phyloP scores from a whole-genome alignment of 2,329 filamentous ascomycete species.

The Apiospora pterosperma region DNA sequence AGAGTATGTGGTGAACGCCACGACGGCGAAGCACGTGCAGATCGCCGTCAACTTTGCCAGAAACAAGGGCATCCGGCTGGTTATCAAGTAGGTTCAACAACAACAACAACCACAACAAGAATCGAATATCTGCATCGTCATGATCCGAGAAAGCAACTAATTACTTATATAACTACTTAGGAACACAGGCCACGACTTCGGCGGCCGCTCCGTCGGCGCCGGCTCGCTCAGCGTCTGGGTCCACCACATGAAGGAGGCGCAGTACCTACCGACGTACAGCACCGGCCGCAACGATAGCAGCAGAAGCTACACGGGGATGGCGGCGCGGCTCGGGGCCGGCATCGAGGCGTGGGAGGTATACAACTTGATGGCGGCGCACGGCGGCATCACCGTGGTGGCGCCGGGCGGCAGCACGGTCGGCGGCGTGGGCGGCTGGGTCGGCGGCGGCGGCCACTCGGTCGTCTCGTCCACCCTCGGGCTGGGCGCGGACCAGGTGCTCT shows the following conservation, averaged over 20 bases:
- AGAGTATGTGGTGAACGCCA: conserved; percentile 35
- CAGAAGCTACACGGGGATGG: conserved; percentile 23
- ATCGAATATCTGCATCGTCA: too few species aligned
- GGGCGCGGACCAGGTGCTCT: conserved; percentile 59
- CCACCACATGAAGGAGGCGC: conserved; percentile 42
- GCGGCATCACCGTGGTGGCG: conserved; percentile 26
- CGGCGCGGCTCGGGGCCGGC: conserved; percentile 29
- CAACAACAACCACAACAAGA: too few species aligned
- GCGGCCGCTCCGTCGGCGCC: conserved; percentile 41
- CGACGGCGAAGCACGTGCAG: conserved; percentile 34
- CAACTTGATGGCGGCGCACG: conserved; percentile 22
- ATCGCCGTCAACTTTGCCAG: conserved; percentile 38
- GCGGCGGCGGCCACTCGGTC: conserved; percentile 58
- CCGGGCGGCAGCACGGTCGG: conserved; percentile 52
- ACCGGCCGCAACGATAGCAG: conserved; percentile 12
- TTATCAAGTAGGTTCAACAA: conserved; percentile 30
- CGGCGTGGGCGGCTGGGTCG: conserved; percentile 57
- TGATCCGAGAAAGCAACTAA: not conserved
- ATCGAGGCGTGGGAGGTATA: conserved; percentile 29
- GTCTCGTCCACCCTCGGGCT: conserved; percentile 53
- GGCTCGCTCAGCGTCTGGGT: conserved; percentile 49
- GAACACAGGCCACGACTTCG: conserved; percentile 45
- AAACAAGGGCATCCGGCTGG: conserved; percentile 33
- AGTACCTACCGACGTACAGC: conserved; percentile 29
- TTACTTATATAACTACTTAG: not conserved